Conservation (phyloP, 2,329 filamentous ascomycete species). For the Nothomitra cinnamomea region DNA sequence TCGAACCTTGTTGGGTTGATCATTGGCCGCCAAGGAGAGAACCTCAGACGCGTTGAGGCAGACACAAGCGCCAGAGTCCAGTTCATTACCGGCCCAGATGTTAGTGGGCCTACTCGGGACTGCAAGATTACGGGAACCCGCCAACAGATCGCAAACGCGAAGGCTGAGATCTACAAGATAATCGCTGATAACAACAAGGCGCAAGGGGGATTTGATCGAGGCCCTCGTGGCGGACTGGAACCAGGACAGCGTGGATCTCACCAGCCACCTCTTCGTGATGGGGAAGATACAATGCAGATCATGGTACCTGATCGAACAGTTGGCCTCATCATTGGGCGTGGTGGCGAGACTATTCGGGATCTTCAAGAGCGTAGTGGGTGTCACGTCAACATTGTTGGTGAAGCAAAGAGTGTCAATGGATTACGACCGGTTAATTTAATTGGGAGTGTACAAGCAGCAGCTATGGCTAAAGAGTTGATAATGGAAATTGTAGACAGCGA, state of each 20-base stretch:
- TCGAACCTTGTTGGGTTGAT: conserved; percentile 77
- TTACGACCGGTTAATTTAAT: conserved; percentile 82
- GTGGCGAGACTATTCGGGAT: conserved; percentile 83
- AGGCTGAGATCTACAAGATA: conserved; percentile 68
- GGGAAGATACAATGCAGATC: conserved; percentile 76
- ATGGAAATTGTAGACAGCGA: conserved; percentile 92
- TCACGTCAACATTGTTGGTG: conserved; percentile 87
- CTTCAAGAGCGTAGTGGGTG: conserved; percentile 84
- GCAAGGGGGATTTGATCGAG: conserved; percentile 22
- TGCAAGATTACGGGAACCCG: conserved; percentile 71
- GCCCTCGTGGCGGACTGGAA: conserved; percentile 21
- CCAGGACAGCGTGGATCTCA: conserved; percentile 12
- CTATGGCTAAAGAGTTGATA: conserved; percentile 69
- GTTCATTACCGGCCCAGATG: conserved; percentile 62
- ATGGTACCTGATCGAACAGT: conserved; percentile 92
- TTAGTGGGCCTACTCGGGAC: conserved; percentile 54
- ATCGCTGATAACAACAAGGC: conserved; percentile 69
- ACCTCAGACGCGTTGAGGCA: conserved; percentile 65
- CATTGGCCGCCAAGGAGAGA: conserved; percentile 81
- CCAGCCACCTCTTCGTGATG: conserved; percentile 31
- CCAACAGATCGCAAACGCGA: conserved; percentile 57
- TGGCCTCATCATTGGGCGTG: conserved; percentile 82
- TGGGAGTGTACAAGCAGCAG: conserved; percentile 56
- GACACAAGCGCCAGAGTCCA: conserved; percentile 75
- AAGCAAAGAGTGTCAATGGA: conserved; percentile 84